These are phyloP conservation scores for Linanthus parryae DNA, from an alignment of 148 eudicot genomes.

Conservation along the genomic window DNA sequence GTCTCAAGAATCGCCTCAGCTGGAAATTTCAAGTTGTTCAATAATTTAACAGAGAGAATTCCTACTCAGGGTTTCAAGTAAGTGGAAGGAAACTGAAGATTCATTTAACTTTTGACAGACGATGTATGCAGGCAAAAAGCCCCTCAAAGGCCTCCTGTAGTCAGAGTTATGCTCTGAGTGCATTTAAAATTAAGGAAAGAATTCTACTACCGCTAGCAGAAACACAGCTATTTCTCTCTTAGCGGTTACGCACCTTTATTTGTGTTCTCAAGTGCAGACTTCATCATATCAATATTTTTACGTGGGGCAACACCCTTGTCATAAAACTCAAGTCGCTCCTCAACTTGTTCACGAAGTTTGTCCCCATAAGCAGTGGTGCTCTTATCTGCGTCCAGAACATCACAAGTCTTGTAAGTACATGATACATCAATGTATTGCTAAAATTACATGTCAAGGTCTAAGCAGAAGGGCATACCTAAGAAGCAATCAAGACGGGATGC, in stretches of 20 bases:
- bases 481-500: constrained; percentile 97
- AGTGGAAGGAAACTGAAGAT: neutral
- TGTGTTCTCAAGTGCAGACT: constrained; percentile 57
- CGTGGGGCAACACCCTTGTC: constrained; percentile 99
- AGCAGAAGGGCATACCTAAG: too few species aligned
- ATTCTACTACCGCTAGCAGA: neutral
- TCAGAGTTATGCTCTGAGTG: too few species aligned
- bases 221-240: neutral
- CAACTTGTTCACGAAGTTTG: constrained; percentile 90
- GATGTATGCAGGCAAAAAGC: neutral
- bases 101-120: neutral
- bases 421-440: neutral
- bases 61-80: too few species aligned
- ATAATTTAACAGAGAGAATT: too few species aligned
- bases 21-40: too few species aligned
- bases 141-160: too few species aligned
- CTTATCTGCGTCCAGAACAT: constrained; percentile 40
- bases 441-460: constrained; percentile 7
- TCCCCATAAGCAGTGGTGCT: constrained; percentile 77
- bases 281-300: constrained; percentile 94
- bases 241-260: constrained; percentile 30
- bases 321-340: constrained; percentile 90
- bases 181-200: neutral
- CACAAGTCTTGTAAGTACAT: constrained; percentile 2
- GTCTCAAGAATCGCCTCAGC: too few species aligned